Base-by-base conservation (phyloP, 1,284 basidiomycete species). In the Butyriboletus appendiculatus region DNA sequence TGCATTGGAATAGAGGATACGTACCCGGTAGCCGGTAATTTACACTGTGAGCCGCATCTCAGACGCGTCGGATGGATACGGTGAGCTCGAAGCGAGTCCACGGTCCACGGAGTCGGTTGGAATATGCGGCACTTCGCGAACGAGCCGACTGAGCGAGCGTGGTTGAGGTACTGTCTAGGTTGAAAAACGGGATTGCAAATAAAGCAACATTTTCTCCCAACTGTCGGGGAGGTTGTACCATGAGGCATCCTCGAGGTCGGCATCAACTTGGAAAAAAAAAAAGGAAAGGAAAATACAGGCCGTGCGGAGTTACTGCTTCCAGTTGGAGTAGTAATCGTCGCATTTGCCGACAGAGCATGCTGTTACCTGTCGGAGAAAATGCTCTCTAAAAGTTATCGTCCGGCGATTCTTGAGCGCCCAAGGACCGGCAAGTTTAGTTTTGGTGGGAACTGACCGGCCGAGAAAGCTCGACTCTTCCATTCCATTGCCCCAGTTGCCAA, bases 401-500 rank as follows among this genome's bases (percentile, higher is more conserved):
- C 9, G 37, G 40, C 14, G 48, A 48, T 49, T 50, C 50, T 11
- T 37, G 38, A 55, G 34, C 62, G 59, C 59, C 45, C 38, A 52
- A 45, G 26, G 52, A 28, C 56, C 48, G 53, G 56, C 48, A 64
- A 54, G 53, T 33, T 52, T 37, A 53, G 38, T 50, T 48, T 62
- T 28, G 66, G 69, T 72, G 69, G 66, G 68, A 70, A 70, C 50
- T 51, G 47, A 53, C 48, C 59, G 58, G 60, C 55, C 63, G 48
- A 63, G 62, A 66, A 67, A 59, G 56, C 56, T 48, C 45, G 44
- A 54, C 55, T 59, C 58, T 66, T 70, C 59, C 56, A 56, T 65
- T 71, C 66, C 61, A 45, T 62, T 63, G 67, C 33, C 61, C 51
- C 46, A 64, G 49, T 63, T 64, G n/a, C 67, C 67, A 72, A 72